Evolutionary conservation across 2,329 filamentous ascomycete genomes (phyloP).

Genomic region (Lecanicillium sp.): DNA sequence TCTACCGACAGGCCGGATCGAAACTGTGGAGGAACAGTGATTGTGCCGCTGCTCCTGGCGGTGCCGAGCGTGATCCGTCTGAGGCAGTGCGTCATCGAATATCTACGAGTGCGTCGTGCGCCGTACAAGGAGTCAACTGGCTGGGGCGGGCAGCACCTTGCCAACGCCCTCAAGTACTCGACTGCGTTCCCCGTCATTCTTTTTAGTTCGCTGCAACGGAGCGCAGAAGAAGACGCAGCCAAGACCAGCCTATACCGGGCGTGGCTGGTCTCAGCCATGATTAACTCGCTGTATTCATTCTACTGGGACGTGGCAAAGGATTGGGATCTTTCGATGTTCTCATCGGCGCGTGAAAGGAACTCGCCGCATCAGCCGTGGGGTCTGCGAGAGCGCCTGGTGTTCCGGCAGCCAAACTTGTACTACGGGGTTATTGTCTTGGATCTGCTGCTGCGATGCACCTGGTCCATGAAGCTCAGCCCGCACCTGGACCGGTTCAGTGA

Average conservation of each 20-base stretch:
- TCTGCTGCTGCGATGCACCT: slow-evolving; percentile 76
- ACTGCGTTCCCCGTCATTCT: slow-evolving; percentile 88
- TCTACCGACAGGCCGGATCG: slow-evolving; percentile 78
- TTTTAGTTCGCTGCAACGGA: slow-evolving; percentile 66
- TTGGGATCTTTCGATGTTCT: slow-evolving; percentile 88
- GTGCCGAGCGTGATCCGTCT: slow-evolving; percentile 80
- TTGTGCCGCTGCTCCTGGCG: slow-evolving; percentile 79
- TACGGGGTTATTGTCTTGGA: slow-evolving; percentile 76
- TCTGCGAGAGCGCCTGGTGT: slow-evolving; percentile 65
- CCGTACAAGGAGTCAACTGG: slow-evolving; percentile 50
- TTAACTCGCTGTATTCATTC: slow-evolving; percentile 93
- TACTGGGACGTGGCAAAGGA: slow-evolving; percentile 97
- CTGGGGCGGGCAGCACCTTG: slow-evolving; percentile 80
- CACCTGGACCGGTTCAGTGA: slow-evolving; percentile 79
- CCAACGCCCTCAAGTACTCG: slow-evolving; percentile 93
- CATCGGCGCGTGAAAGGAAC: slow-evolving; percentile 46
- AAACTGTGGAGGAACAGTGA: slow-evolving; percentile 66
- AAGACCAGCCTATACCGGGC: slow-evolving; percentile 40
- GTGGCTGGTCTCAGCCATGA: slow-evolving; percentile 65
- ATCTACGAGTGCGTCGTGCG: slow-evolving; percentile 57
- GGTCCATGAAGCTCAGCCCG: slow-evolving; percentile 80
- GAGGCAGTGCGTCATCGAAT: slow-evolving; percentile 88
- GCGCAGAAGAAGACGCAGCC: slow-evolving; percentile 35
- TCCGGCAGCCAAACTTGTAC: slow-evolving; percentile 68
- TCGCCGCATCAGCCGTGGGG: slow-evolving; percentile 66